phyloP scores from a whole-genome alignment of 179 eudicot genomes.

The Spinacia oleracea region DNA sequence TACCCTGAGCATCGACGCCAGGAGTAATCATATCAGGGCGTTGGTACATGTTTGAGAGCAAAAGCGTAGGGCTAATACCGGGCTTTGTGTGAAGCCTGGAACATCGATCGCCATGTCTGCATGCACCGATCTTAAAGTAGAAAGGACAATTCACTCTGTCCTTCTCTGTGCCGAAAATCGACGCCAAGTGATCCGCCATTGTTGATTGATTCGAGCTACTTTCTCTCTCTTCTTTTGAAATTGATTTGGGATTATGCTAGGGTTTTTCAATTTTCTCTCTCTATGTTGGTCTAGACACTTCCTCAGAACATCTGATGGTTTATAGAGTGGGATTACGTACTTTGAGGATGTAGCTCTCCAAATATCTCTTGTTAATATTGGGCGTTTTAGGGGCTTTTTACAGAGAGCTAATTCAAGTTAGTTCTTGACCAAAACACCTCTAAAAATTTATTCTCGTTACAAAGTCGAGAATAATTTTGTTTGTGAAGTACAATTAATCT shows the following conservation, averaged over 20 bases:
- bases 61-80: constrained; percentile 59
- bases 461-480: no score
- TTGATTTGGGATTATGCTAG: neutral
- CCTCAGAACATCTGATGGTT: no score
- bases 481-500: no score
- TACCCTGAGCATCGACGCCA: constrained; percentile 72
- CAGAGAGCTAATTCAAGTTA: no score
- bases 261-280: neutral
- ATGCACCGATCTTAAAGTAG: constrained; percentile 85
- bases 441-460: no score
- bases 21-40: constrained; percentile 81
- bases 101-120: constrained; percentile 77
- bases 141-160: constrained; percentile 78
- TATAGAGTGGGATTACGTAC: no score
- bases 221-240: neutral
- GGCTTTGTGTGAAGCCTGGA: constrained; percentile 76
- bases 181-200: constrained; percentile 81
- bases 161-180: constrained; percentile 76
- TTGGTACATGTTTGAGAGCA: constrained; percentile 75
- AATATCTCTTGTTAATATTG: no score
- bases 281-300: neutral
- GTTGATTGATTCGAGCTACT: neutral
- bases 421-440: no score
- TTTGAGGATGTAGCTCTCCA: no score
- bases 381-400: no score